Base-by-base conservation (phyloP, 1,284 basidiomycete species). In the Singerocomus inundabilis region DNA sequence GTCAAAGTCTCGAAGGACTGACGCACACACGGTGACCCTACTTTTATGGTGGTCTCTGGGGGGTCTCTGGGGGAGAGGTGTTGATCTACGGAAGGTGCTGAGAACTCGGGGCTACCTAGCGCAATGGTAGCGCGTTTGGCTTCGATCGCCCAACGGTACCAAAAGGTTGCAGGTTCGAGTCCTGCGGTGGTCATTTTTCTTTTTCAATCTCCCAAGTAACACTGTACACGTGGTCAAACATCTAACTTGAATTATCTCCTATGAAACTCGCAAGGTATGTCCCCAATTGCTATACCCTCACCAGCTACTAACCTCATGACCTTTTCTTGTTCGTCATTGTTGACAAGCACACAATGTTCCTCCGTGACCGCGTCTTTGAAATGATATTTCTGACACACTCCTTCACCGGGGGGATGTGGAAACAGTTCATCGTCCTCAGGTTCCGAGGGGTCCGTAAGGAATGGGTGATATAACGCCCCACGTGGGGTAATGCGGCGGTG, bases 81-180 rank as follows among this genome's bases (percentile, higher is more conserved):
- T 46, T 13, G 4, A 13, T 39, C 32, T 36, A 41, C 6, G 4
- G 15, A 1, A 2, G 8, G n/a, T 3, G 3, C 2, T 5, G 0
- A 1, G 3, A 11, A 12, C 11, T 1, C 11, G 52, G n/a, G 61
- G 66, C 67, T 69, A 69, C 65, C 65, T 69, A 64, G 65, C 67
- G 67, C 65, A 69, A 69, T 67, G 85, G 85, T 86, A 87, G 85
- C 84, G 85, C 84, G 84, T 88, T 85, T 87, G 85, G 84, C 84
- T 88, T 87, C 85, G 85, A 87, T 80, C 62, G 81, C 63, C 81
- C 66, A 53, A 66, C 70, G 70, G 65, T 54, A 88, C 81, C 84
- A 85, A 84, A 84, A 86, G 84, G 84, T 82, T 86, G 84, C 83
- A 86, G 85, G 85, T 88, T 88, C 85, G 85, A 88, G 84, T 86